phyloP scores from a whole-genome alignment of 352 stramenopile species.

The Globisporangium polare region DNA sequence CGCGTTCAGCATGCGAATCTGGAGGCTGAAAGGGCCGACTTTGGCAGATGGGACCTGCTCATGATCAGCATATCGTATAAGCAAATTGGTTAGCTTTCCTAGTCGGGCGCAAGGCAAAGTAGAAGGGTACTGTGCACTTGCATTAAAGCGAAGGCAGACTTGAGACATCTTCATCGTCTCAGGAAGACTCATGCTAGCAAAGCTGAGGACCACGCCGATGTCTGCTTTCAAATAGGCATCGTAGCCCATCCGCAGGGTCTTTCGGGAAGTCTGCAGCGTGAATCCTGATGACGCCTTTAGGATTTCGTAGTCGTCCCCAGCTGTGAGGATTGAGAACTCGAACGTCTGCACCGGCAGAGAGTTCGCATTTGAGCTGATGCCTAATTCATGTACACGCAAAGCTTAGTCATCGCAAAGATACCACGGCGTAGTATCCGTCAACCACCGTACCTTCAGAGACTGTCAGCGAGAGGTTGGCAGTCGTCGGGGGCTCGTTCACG shows the following conservation, averaged over 20 bases:
- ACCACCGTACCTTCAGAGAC: constrained; percentile 9
- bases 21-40: constrained; percentile 37
- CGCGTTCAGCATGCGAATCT: constrained; percentile 29
- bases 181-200: constrained; percentile 20
- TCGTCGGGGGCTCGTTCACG: constrained; percentile 19
- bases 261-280: constrained; percentile 12
- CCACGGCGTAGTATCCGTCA: not conserved
- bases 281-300: not conserved
- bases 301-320: constrained; percentile 5
- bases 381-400: not conserved
- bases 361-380: not conserved
- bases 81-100: too few relatives aligned
- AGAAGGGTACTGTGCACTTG: too few relatives aligned
- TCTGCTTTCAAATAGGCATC: constrained; percentile 24
- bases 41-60: constrained; percentile 24
- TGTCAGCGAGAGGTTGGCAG: constrained; percentile 3
- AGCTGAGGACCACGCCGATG: constrained; percentile 18
- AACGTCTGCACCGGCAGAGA: not conserved
- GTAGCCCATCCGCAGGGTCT: constrained; percentile 26
- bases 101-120: too few relatives aligned
- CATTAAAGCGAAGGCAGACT: constrained; percentile 29
- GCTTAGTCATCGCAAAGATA: not conserved
- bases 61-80: not conserved
- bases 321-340: not conserved
- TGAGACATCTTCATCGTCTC: constrained; percentile 24